Percentiles rank a stretch among this genome's conserved stretches.
These are phyloP conservation scores for Penicillium cataractarum DNA, from an alignment of 495 filamentous ascomycete species.

Conservation along the genomic window DNA sequence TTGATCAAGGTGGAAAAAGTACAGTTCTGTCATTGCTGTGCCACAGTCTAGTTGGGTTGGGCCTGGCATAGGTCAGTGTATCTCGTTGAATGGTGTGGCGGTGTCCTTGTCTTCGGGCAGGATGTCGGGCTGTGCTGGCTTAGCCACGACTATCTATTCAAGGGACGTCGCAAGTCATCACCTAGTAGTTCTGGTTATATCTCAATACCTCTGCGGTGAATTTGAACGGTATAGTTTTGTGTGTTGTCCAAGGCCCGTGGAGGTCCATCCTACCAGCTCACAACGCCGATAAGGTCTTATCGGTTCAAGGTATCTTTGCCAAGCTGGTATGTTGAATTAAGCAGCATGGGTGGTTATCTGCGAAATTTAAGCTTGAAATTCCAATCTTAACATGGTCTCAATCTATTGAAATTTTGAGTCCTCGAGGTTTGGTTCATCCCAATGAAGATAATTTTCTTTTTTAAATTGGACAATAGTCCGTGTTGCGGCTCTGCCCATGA, in stretches of 20 bases:
- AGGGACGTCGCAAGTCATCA: too few species aligned
- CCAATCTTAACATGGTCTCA: neutral
- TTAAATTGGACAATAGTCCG: neutral
- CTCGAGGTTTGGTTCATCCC: neutral
- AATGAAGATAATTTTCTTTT: neutral
- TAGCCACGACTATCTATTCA: neutral
- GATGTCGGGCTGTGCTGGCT: neutral
- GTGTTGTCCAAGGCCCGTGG: neutral
- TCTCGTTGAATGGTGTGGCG: neutral
- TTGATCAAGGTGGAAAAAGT: neutral
- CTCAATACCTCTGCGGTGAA: too few species aligned
- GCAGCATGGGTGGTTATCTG: neutral
- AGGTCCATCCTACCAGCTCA: neutral
- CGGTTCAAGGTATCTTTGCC: neutral
- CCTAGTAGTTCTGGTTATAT: too few species aligned
- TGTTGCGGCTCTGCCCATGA: neutral
- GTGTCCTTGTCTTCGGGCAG: neutral
- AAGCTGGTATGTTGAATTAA: neutral
- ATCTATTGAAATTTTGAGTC: neutral
- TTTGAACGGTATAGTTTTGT: too few species aligned
- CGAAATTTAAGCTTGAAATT: neutral
- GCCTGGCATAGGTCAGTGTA: neutral
- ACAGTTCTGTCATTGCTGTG: neutral
- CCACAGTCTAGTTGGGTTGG: neutral
- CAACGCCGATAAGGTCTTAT: constrained; percentile 2